Evolutionary conservation across 2,329 filamentous ascomycete genomes (phyloP).

Genomic region (Phialophora verrucosa): DNA sequence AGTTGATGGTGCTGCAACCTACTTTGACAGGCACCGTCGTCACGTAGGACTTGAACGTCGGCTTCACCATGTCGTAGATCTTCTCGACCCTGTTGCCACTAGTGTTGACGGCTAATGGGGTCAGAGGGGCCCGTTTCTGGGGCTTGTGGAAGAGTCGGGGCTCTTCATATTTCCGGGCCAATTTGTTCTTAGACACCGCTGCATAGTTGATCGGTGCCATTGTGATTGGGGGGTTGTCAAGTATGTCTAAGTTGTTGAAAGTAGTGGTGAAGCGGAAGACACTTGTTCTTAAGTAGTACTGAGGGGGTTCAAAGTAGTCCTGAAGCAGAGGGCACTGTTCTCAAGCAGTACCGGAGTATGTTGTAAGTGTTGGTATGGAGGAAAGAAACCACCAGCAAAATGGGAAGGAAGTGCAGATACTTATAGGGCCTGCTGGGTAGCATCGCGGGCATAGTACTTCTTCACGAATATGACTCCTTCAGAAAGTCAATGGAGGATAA

Average conservation of each 20-base stretch:
- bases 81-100: constrained; percentile 12
- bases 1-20: not conserved
- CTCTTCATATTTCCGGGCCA: not conserved
- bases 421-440: not conserved
- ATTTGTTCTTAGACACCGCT: constrained; percentile 2
- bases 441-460: not conserved
- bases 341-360: not conserved
- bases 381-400: constrained; percentile 3
- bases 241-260: not conserved
- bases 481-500: not conserved
- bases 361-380: constrained; percentile 1
- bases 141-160: constrained; percentile 14
- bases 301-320: not conserved
- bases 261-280: not conserved
- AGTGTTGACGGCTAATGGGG: not conserved
- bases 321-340: not conserved
- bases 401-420: not conserved
- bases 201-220: not conserved
- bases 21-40: not conserved
- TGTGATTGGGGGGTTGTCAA: not conserved
- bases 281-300: not conserved
- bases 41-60: not conserved
- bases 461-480: not conserved
- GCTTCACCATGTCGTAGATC: constrained; percentile 9
- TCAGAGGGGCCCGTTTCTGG: constrained; percentile 1